These are phyloP conservation scores for Harringtonia lauricola DNA, from an alignment of 2,329 filamentous ascomycete species.

Conservation along the genomic window DNA sequence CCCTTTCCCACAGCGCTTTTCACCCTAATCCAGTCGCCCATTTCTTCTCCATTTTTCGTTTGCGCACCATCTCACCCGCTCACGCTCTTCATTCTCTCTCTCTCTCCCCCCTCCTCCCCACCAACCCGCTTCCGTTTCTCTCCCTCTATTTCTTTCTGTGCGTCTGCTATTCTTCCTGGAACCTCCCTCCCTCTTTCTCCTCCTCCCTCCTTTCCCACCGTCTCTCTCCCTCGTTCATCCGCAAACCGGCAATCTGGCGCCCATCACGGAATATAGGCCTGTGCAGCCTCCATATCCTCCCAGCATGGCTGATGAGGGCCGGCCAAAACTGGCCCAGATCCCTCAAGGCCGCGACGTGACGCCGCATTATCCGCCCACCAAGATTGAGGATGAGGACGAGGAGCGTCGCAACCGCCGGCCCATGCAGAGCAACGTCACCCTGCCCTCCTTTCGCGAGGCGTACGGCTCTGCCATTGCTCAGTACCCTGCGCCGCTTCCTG, in stretches of 20 bases:
- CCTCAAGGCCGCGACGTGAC: conserved; percentile 7
- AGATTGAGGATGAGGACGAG: conserved; percentile 9
- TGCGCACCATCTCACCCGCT: background rate
- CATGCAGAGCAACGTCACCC: conserved; percentile 6
- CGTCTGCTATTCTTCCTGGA: background rate
- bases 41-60: background rate
- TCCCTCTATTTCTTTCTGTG: background rate
- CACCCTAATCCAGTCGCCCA: background rate
- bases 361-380: background rate
- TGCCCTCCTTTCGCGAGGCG: conserved; percentile 12
- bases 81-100: background rate
- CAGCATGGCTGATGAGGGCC: conserved; percentile 12
- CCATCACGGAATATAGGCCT: conserved; percentile 6
- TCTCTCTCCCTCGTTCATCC: no score
- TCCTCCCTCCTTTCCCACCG: background rate
- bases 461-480: conserved; percentile 7
- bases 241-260: conserved; percentile 12
- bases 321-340: conserved; percentile 8
- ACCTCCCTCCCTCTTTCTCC: background rate
- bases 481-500: conserved; percentile 3
- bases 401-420: conserved; percentile 6
- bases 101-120: background rate
- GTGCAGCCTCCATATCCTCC: conserved; percentile 1
- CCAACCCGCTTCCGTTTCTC: background rate
- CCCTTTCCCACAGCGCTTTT: background rate